Evolutionary conservation across 2,329 filamentous ascomycete species (phyloP).

Genomic region (Pseudogymnoascus sp.): DNA sequence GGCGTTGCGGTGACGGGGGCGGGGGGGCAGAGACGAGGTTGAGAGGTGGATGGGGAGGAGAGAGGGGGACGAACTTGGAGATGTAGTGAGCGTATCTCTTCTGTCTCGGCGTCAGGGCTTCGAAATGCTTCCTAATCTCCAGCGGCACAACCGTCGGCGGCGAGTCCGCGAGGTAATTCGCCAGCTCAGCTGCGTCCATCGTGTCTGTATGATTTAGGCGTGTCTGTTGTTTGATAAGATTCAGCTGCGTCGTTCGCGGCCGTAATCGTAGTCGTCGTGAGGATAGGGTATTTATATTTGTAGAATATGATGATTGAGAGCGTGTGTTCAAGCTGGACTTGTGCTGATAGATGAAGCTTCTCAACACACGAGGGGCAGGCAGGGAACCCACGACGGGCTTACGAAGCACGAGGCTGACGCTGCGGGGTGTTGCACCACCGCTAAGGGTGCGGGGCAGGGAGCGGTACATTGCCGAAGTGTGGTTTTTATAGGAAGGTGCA

Average conservation of each 20-base stretch:
- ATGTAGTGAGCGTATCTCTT: constrained; percentile 90
- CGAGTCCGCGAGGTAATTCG: constrained; percentile 81
- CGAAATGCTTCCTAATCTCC: constrained; percentile 88
- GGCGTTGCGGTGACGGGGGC: background rate
- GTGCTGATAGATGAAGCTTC: background rate
- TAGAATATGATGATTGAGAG: too few species aligned
- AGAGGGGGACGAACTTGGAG: constrained; percentile 50
- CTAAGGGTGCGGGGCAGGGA: background rate
- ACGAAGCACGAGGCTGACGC: background rate
- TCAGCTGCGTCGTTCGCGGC: background rate
- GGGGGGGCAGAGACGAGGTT: background rate
- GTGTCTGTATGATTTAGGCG: background rate
- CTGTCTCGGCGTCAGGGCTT: constrained; percentile 63
- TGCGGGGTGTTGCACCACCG: background rate
- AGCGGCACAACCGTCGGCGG: constrained; percentile 83
- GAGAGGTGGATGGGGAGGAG: background rate
- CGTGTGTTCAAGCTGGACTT: background rate
- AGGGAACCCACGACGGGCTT: background rate
- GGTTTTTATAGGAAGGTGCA: constrained; percentile 1
- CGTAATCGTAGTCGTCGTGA: background rate
- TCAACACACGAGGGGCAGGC: background rate
- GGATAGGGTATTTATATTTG: background rate
- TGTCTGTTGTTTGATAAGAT: background rate
- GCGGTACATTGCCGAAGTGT: background rate
- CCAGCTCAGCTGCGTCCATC: constrained; percentile 52